Evolutionary conservation across 2,329 filamentous ascomycete genomes (phyloP), one percentile per base, ranked within the genome.

Genomic region (Aspergillus sp.): DNA sequence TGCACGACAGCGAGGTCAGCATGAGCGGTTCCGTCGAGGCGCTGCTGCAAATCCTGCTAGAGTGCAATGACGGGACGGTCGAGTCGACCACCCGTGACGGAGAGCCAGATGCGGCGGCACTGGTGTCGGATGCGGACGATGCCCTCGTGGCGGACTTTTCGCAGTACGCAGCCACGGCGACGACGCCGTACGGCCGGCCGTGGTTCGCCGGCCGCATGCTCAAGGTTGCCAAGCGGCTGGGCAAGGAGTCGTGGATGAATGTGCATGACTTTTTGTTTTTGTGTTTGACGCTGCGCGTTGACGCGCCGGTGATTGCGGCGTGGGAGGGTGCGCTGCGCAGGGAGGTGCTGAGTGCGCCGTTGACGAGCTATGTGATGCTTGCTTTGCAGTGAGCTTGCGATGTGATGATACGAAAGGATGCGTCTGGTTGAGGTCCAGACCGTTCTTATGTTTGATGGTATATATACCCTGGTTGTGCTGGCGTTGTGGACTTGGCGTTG

Each of bases 171-270:
- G 52, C 60, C 1, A 54, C 53, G 1, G 58, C 57, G 14, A 52
- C 47, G 7, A 64, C 67, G 3, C 61, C 65, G 9, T 68, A 60
- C 25, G 62, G 63, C 17, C 63, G 71, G 16, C 72, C 71, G 2
- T 74, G 72, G 71, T 72, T 73, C 47, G 67, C 65, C 1, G 69
- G 70, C 1, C 66, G 71, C 6, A 73, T 74, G 70, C 52, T 74
- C 43, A 74, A 74, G 48, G 61, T 74, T 40, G 68, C 69, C 3
- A 73, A 72, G 48, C 65, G 71, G 14, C 47, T 75, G 16, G 60
- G 65, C 19, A 52, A 62, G 11, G 56, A 63, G 5, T 68, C 62
- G 3, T 75, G 72, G 68, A 58, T 69, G 51, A 61, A 53, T 3
- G 53, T 75, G n/a, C 69, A 65, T 52, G 61, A 67, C n/a, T 62